These are phyloP conservation scores for Wickerhamomyces subpelliculosus DNA, from an alignment of 805 yeast genomes.

Conservation along the genomic window DNA sequence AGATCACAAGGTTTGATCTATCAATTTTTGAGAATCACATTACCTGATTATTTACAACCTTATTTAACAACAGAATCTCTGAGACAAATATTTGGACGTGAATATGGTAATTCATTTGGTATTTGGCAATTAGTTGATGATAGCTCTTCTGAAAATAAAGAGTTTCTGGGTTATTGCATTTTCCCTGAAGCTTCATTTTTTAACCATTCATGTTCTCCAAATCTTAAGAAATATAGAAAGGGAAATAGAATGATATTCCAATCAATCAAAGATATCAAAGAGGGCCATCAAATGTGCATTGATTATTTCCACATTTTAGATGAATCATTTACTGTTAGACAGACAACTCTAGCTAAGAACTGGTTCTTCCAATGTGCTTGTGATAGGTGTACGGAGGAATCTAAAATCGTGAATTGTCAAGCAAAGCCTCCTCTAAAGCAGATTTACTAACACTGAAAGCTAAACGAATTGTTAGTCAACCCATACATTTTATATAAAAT, in stretches of 20 bases:
- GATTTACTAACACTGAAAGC: constrained; percentile 30
- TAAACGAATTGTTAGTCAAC: constrained; percentile 6
- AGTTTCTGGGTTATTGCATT: constrained; percentile 53
- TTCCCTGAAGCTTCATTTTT: constrained; percentile 60
- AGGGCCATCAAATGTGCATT: constrained; percentile 49
- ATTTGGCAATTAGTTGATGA: constrained; percentile 45
- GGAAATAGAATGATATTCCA: constrained; percentile 35
- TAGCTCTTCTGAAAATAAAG: constrained; percentile 36
- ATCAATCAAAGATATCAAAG: constrained; percentile 31
- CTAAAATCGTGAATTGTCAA: constrained; percentile 26
- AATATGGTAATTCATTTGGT: constrained; percentile 64
- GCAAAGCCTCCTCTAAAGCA: constrained; percentile 34
- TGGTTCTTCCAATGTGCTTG: constrained; percentile 62
- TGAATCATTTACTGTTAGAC: constrained; percentile 35
- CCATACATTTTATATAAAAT: not conserved
- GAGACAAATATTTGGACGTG: constrained; percentile 47
- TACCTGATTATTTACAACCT: constrained; percentile 29
- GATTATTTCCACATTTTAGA: constrained; percentile 49
- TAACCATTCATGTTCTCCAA: constrained; percentile 63
- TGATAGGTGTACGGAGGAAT: constrained; percentile 29
- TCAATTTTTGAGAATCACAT: constrained; percentile 36
- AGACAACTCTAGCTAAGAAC: constrained; percentile 33
- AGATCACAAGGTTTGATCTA: constrained; percentile 40
- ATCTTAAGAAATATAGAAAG: constrained; percentile 37
- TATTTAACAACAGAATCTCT: constrained; percentile 32